Evolutionary conservation across 2,329 filamentous ascomycete species (phyloP), one percentile per base, ranked within the genome.

Genomic region (Arthrobotrys musiformis): DNA sequence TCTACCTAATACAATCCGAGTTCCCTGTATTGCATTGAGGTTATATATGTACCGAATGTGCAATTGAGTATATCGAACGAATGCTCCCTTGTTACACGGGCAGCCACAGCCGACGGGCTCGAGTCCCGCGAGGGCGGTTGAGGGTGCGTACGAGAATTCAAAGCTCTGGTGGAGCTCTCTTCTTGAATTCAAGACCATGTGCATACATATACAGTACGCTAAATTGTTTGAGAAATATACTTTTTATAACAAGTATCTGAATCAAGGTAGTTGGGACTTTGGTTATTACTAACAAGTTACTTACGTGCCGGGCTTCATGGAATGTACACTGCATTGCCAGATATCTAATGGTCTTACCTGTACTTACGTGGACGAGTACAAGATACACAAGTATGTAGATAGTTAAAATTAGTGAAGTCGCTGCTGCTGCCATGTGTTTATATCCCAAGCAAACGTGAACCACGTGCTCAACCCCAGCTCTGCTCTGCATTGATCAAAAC

Each of bases 61-160:
- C 1, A n/a, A 5, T 7, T 3, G 42, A 24, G 42, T 19, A 44
- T 4, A n/a, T 3, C 19, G 24, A 15, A 30, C 42, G 15, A 42
- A 66, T 15, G 44, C 44, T 24, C 44, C 46, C 42, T 30, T 6
- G 66, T 62, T 52, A 50, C 56, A 62, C 54, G 54, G 67, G 28
- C 42, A 62, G 54, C 56, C 67, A 52, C 56, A 62, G 67, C 67
- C 67, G 67, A 70, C 67, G 67, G 67, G 50, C 17, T 44, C 1
- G 42, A 37, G 67, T 70, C 67, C 67, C 67, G 67, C 60, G 28
- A 44, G 35, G 56, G n/a, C 35, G 54, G 52, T 50, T 50, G 24
- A 68, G 33, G 26, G 48, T n/a, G 35, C 19, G 22, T n/a, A 42
- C 40, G 28, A 3, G 28, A 46, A 6, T 19, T 50, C 33, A 19